Evolutionary conservation across 176 grass and related monocot genomes (phyloP).

Genomic region (Bonia amplexicaulis): DNA sequence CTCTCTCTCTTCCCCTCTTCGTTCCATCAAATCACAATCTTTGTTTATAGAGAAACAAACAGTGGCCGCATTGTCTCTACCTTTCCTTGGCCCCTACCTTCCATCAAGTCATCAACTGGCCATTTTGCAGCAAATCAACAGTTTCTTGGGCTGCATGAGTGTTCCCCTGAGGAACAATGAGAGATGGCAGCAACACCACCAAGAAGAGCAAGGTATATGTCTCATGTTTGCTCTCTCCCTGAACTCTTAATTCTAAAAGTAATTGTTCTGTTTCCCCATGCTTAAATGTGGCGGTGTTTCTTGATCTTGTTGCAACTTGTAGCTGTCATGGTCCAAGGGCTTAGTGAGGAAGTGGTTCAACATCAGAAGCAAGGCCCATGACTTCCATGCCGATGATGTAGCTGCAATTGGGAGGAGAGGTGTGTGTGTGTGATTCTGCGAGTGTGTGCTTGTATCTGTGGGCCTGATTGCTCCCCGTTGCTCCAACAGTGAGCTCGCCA

Average conservation of each 20-base stretch:
- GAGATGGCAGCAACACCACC: slow-evolving; percentile 57
- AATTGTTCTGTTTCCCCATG: neutral
- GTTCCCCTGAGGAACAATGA: slow-evolving; percentile 60
- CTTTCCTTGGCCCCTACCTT: slow-evolving; percentile 22
- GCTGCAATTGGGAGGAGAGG: slow-evolving; percentile 36
- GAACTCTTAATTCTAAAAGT: neutral
- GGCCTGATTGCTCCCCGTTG: slow-evolving; percentile 14
- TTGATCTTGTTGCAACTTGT: slow-evolving; percentile 14
- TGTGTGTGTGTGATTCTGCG: neutral
- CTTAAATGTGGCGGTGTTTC: neutral
- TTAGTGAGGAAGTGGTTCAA: slow-evolving; percentile 96
- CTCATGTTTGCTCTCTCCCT: neutral
- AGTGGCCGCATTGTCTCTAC: slow-evolving; percentile 33
- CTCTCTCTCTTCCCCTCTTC: neutral
- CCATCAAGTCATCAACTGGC: slow-evolving; percentile 18
- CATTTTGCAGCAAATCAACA: slow-evolving; percentile 37
- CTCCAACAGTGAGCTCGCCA: slow-evolving; percentile 7
- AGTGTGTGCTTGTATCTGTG: neutral
- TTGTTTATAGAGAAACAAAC: slow-evolving; percentile 41
- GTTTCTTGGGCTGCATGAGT: slow-evolving; percentile 53
- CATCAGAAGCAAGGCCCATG: slow-evolving; percentile 87
- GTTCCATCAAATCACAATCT: slow-evolving; percentile 54
- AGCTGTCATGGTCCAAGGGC: slow-evolving; percentile 92
- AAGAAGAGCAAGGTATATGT: slow-evolving; percentile 84
- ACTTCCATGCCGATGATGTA: slow-evolving; percentile 87